Evolutionary conservation across 2,329 filamentous ascomycete genomes (phyloP).

Genomic region (Colletotrichum tropicicola): DNA sequence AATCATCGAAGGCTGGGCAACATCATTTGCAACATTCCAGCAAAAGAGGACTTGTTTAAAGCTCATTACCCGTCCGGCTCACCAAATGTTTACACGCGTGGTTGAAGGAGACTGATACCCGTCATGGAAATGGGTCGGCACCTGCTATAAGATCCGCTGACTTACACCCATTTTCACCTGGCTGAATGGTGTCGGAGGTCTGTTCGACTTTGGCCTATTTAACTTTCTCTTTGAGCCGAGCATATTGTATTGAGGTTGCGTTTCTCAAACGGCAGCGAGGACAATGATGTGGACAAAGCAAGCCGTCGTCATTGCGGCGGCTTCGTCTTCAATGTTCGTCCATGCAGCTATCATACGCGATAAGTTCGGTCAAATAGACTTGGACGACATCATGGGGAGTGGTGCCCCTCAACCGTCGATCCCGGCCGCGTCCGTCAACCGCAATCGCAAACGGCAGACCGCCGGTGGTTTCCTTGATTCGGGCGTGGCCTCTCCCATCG

Average conservation of each 20-base stretch:
- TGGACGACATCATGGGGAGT: not conserved
- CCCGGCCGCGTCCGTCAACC: not conserved
- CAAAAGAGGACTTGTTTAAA: not conserved
- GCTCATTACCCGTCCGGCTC: too few relatives aligned
- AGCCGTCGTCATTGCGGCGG: not conserved
- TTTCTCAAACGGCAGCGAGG: not conserved
- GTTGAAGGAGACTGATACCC: too few relatives aligned
- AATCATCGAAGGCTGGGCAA: not conserved
- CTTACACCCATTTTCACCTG: too few relatives aligned
- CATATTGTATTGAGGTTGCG: too few relatives aligned
- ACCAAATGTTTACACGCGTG: too few relatives aligned
- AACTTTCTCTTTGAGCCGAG: too few relatives aligned
- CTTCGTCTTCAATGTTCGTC: not conserved
- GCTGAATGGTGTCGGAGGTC: too few relatives aligned
- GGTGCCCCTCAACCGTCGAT: conserved; percentile 2
- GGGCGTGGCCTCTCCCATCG: not conserved
- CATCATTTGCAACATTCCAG: conserved; percentile 15
- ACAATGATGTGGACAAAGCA: conserved; percentile 9
- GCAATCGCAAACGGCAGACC: conserved; percentile 6
- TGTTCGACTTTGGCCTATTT: too few relatives aligned
- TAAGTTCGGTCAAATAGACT: not conserved
- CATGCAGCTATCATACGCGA: not conserved
- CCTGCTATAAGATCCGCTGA: too few relatives aligned
- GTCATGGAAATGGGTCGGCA: too few relatives aligned
- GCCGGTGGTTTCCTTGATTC: conserved; percentile 5